A percentile compares a stretch with the other conserved stretches of the same genome.
phyloP scores from a whole-genome alignment of 1,139 yeast genomes.

The Arxiozyma slooffiae region DNA sequence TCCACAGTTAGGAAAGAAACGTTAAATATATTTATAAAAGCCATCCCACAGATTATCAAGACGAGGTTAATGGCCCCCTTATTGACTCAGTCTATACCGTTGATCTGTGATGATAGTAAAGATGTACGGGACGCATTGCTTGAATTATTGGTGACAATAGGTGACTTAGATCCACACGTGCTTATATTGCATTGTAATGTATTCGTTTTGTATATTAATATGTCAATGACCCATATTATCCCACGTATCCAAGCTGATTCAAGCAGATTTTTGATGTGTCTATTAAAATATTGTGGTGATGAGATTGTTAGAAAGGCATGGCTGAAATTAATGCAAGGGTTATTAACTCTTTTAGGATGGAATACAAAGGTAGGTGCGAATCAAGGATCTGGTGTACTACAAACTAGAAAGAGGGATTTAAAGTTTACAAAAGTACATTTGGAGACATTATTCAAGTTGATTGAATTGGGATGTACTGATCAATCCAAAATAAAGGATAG shows the following conservation, averaged over 20 bases:
- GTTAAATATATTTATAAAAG: constrained; percentile 40
- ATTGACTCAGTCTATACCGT: constrained; percentile 24
- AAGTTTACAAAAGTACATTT: constrained; percentile 28
- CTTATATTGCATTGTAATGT: constrained; percentile 58
- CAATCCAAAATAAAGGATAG: constrained; percentile 7
- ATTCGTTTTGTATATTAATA: constrained; percentile 65
- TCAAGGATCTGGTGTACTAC: constrained; percentile 16
- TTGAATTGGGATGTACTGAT: constrained; percentile 36
- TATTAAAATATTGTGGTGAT: constrained; percentile 40
- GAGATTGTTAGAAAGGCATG: constrained; percentile 49
- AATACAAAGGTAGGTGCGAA: constrained; percentile 25
- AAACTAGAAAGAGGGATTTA: constrained; percentile 17
- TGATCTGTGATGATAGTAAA: constrained; percentile 29
- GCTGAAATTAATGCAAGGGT: constrained; percentile 48
- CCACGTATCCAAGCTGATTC: constrained; percentile 66
- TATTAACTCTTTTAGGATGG: constrained; percentile 57
- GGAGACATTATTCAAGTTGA: constrained; percentile 37
- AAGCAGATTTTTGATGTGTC: constrained; percentile 48
- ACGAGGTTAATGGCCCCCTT: constrained; percentile 26
- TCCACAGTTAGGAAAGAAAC: constrained; percentile 67
- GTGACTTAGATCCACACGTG: constrained; percentile 44
- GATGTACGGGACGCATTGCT: constrained; percentile 57
- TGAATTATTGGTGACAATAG: constrained; percentile 43
- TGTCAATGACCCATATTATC: constrained; percentile 89
- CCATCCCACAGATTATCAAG: constrained; percentile 35